phyloP scores from a whole-genome alignment of 192 early-diverging fungal genomes.

The Coemansia sp. region DNA sequence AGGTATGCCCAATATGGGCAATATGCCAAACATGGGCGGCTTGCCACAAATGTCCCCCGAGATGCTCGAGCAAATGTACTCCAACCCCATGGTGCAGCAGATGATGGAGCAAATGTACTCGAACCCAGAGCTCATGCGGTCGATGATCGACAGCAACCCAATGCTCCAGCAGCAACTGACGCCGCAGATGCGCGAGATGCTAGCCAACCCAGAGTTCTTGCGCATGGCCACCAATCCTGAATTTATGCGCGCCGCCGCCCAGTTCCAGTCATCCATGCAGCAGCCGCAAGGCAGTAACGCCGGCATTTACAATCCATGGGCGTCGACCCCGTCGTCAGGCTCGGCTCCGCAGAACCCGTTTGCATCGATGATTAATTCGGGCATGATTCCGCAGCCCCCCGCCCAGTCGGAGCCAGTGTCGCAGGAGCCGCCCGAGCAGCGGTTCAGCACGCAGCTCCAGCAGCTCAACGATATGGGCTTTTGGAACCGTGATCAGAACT shows the following conservation, averaged over 20 bases:
- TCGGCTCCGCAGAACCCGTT: neutral
- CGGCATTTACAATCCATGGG: slow-evolving; percentile 48
- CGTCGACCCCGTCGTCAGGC: slow-evolving; percentile 13
- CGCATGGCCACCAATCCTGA: slow-evolving; percentile 88
- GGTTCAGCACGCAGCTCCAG: slow-evolving; percentile 76
- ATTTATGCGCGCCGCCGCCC: slow-evolving; percentile 68
- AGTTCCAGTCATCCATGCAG: slow-evolving; percentile 59
- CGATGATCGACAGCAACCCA: slow-evolving; percentile 82
- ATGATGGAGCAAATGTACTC: slow-evolving; percentile 77
- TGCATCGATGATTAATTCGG: neutral
- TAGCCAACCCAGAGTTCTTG: slow-evolving; percentile 74
- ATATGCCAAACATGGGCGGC: slow-evolving; percentile 65
- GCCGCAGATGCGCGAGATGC: slow-evolving; percentile 83
- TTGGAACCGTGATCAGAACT: slow-evolving; percentile 83
- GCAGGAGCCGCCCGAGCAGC: slow-evolving; percentile 53
- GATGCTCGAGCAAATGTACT: slow-evolving; percentile 69
- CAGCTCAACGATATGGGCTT: slow-evolving; percentile 97
- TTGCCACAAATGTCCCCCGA: slow-evolving; percentile 61
- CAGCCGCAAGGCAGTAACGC: slow-evolving; percentile 20
- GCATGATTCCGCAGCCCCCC: slow-evolving; percentile 2
- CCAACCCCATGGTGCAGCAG: slow-evolving; percentile 81
- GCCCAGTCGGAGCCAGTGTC: neutral
- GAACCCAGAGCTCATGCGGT: slow-evolving; percentile 85
- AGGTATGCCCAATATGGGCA: slow-evolving; percentile 61
- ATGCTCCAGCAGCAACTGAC: slow-evolving; percentile 72